Conservation (phyloP, 371 early-diverging fungal genomes). For the Haplosporangium sp. region DNA sequence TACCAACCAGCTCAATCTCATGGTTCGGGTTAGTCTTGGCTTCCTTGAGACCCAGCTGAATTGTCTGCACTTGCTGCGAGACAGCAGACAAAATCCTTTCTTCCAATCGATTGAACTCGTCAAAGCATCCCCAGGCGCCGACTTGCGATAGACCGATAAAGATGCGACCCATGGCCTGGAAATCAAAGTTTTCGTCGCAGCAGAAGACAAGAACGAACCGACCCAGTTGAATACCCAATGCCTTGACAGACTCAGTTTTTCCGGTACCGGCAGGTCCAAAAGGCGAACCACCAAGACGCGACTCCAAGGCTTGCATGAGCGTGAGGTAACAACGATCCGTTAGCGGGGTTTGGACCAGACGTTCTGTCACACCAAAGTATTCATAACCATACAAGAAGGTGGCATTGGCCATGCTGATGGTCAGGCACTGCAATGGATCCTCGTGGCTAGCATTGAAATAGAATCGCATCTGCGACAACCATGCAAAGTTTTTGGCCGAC, state of each 20-base stretch:
- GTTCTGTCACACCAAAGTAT: conserved; percentile 96
- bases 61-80: conserved; percentile 98
- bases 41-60: conserved; percentile 93
- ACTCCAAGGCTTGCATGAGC: conserved; percentile 95
- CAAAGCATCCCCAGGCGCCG: conserved; percentile 99
- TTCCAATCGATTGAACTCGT: conserved; percentile 99
- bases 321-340: conserved; percentile 98
- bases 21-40: conserved; percentile 68
- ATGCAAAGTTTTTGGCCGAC: conserved; percentile 85
- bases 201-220: conserved; percentile 98
- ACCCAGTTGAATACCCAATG: conserved; percentile 95
- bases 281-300: conserved; percentile 94
- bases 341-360: conserved; percentile 97
- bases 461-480: conserved; percentile 98
- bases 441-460: conserved; percentile 78
- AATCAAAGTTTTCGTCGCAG: conserved; percentile 99
- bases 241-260: conserved; percentile 99
- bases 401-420: conserved; percentile 94
- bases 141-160: conserved; percentile 98
- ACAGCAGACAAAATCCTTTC: conserved; percentile 98
- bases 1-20: conserved; percentile 94
- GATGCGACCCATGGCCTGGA: conserved; percentile 99
- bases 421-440: conserved; percentile 80
- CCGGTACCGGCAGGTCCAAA: conserved; percentile 99
- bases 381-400: conserved; percentile 96